Evolutionary conservation across 129 eudicot genomes (phyloP), one percentile per base, ranked within the genome.

Genomic region (Arctium lappa): DNA sequence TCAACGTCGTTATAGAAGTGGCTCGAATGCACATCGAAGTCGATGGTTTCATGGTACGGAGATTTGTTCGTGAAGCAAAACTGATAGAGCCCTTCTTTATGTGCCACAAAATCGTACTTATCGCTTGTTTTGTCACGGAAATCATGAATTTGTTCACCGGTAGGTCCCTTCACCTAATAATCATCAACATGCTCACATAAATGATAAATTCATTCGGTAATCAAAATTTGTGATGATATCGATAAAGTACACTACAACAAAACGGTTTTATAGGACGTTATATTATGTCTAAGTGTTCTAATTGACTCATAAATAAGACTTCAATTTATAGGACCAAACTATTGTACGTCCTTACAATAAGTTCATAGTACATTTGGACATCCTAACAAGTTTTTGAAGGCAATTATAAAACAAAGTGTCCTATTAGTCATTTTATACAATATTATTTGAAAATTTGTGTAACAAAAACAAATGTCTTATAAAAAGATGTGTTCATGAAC

Each of bases 1-100:
- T 95, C 95, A 37, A 85, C 93, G 33, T 86, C 89, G 73, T 72
- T 78, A 76, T 84, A 68, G 65, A 91, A 88, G 75, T 93, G 93
- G 69, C 89, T 89, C 18, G 90, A 88, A 80, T 88, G 95, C 37
- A 93, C 87, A 84, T 95, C 99, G 32, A 95, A 93, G 89, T 93
- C 97, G 81, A 95, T 66, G 34, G 94, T 95, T 80, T 91, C 97
- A 63, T 92, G 92, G 77, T 93, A 90, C 0, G 99, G 99, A n/a
- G 99, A 90, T 85, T 87, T 93, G 79, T 95, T 95, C 1, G 90
- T 86, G 88, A 95, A 93, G 79, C 99, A 95, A 70, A 95, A 95
- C 16, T 87, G 87, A 72, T 93, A 87, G 46, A 91, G 85, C 70
- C 99, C 99, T 83, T 90, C 88, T n/a, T 91, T 88, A 44, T 86